phyloP scores from a whole-genome alignment of 2,329 filamentous ascomycete genomes.

The Gyromitra esculenta region DNA sequence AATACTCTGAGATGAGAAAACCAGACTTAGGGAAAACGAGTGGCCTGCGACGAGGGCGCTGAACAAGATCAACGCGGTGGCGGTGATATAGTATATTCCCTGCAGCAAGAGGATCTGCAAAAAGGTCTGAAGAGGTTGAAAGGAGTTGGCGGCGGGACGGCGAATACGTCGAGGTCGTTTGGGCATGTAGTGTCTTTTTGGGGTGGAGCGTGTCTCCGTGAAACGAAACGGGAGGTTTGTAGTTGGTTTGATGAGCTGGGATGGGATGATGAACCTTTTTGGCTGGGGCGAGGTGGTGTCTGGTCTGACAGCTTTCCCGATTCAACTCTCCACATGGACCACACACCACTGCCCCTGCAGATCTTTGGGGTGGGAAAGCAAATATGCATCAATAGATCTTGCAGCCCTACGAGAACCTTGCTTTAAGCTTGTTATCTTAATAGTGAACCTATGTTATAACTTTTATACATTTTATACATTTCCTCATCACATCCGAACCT shows the following conservation, averaged over 20 bases:
- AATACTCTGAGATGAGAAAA: constrained; percentile 68
- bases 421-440: neutral
- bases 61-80: constrained; percentile 68
- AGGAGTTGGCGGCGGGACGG: constrained; percentile 68
- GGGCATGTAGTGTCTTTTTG: constrained; percentile 34
- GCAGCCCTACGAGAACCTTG: neutral
- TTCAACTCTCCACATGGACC: neutral
- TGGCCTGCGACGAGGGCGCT: constrained; percentile 69
- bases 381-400: constrained; percentile 24
- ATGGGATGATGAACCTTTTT: constrained; percentile 11
- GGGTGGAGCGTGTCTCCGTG: constrained; percentile 8
- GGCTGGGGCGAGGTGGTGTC: neutral
- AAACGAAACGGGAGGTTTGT: constrained; percentile 18
- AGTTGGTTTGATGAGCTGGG: neutral
- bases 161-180: constrained; percentile 49
- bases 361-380: neutral
- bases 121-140: constrained; percentile 70
- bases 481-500: neutral
- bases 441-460: neutral
- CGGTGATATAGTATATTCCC: constrained; percentile 66
- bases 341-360: constrained; percentile 2
- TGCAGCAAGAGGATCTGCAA: constrained; percentile 70
- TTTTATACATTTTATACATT: constrained; percentile 50
- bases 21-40: constrained; percentile 66
- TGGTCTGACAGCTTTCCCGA: constrained; percentile 12